A percentile compares a stretch with the other conserved stretches of the same genome.
phyloP scores from a whole-genome alignment of 345 rosid genomes.

The Gossypium ekmanianum region DNA sequence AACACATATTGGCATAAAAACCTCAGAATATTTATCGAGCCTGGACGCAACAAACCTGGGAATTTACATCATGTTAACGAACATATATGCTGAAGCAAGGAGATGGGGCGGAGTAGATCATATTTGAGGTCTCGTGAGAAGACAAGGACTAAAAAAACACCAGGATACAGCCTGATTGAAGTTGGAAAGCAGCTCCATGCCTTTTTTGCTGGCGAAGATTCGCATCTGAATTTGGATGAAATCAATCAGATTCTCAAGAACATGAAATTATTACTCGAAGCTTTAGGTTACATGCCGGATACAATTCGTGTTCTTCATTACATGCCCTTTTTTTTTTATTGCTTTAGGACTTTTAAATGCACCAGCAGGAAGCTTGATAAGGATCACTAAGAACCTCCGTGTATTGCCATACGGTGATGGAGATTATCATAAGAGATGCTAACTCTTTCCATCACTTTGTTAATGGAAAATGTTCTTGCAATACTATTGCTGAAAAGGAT shows the following conservation, averaged over 20 bases:
- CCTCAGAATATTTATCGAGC: constrained; percentile 23
- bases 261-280: constrained; percentile 28
- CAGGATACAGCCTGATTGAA: constrained; percentile 33
- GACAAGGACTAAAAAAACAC: constrained; percentile 28
- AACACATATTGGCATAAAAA: constrained; percentile 26
- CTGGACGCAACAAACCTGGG: constrained; percentile 25
- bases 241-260: constrained; percentile 23
- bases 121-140: constrained; percentile 31
- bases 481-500: constrained; percentile 28
- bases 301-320: constrained; percentile 35
- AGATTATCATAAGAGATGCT: background rate
- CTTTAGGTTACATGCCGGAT: constrained; percentile 25
- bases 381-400: constrained; percentile 32
- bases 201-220: constrained; percentile 29
- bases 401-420: constrained; percentile 34
- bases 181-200: constrained; percentile 27
- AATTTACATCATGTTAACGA: constrained; percentile 28
- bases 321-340: constrained; percentile 18
- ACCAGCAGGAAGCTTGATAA: constrained; percentile 30
- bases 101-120: constrained; percentile 31
- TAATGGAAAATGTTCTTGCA: constrained; percentile 34
- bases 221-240: constrained; percentile 26
- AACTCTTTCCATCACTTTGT: constrained; percentile 26
- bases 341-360: constrained; percentile 33
- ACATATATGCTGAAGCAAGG: constrained; percentile 28